Percentiles rank a stretch among this genome's conserved stretches.
phyloP scores from a whole-genome alignment of 768 basidiomycete genomes.

The Tremella fuciformis region DNA sequence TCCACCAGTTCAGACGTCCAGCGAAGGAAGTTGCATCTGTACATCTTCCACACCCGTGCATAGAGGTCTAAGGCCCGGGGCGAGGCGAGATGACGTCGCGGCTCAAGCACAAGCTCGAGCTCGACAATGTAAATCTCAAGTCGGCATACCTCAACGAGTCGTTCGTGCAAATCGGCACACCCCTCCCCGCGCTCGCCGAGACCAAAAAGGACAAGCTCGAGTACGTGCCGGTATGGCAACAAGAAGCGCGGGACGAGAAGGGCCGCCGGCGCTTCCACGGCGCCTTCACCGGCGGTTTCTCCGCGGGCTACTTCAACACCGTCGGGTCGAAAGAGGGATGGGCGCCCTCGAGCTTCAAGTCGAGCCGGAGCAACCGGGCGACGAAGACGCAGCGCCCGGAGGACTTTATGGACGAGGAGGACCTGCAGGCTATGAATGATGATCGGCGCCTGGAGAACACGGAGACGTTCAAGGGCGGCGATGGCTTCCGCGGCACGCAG shows the following conservation, averaged over 20 bases:
- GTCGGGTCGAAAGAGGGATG: conserved; percentile 99
- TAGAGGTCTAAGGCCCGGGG: neutral
- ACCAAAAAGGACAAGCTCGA: conserved; percentile 84
- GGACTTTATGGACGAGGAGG: conserved; percentile 99
- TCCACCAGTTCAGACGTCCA: too few species aligned
- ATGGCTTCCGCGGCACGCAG: conserved; percentile 60
- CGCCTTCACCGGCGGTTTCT: conserved; percentile 97
- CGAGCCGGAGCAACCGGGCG: conserved; percentile 70
- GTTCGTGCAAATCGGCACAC: conserved; percentile 92
- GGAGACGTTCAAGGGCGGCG: conserved; percentile 63
- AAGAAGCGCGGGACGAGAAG: conserved; percentile 93
- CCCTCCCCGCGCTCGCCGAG: conserved; percentile 80
- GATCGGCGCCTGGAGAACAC: conserved; percentile 71
- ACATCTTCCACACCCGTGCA: neutral
- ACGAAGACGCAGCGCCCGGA: conserved; percentile 59
- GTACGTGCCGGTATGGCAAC: conserved; percentile 96
- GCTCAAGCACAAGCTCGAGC: conserved; percentile 78
- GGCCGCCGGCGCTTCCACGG: conserved; percentile 91
- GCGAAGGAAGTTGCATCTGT: too few species aligned
- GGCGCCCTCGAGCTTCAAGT: conserved; percentile 87
- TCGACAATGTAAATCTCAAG: conserved; percentile 60
- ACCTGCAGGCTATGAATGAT: conserved; percentile 76
- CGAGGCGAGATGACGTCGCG: conserved; percentile 53
- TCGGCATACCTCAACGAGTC: conserved; percentile 73
- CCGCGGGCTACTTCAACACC: conserved; percentile 93